Evolutionary conservation across 805 yeast species (phyloP).

Genomic region (Starmerella bombicola): DNA sequence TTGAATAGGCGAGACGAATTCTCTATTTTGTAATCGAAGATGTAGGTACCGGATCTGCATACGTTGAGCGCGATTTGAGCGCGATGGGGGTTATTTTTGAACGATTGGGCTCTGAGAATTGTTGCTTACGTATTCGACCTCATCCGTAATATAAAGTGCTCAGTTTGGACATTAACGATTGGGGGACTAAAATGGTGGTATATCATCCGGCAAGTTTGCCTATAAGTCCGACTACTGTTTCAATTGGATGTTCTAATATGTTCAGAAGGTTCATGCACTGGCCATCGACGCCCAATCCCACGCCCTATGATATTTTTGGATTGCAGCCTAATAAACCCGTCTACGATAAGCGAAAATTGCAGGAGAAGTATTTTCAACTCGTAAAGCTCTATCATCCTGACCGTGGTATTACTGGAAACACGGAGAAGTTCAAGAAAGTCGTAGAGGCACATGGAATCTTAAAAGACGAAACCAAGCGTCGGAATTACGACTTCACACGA

Average conservation of each 20-base stretch:
- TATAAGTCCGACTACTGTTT: no score
- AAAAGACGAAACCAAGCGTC: constrained; percentile 34
- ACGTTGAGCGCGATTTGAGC: no score
- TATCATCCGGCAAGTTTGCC: no score
- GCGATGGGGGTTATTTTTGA: no score
- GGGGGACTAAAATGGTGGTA: no score
- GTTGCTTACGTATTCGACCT: no score
- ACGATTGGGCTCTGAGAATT: no score
- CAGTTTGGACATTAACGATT: no score
- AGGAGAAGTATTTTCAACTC: constrained; percentile 41
- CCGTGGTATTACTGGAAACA: constrained; percentile 22
- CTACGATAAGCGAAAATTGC: constrained; percentile 34
- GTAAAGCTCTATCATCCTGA: constrained; percentile 84
- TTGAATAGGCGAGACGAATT: no score
- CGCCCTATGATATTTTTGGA: constrained; percentile 61
- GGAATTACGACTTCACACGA: constrained; percentile 12
- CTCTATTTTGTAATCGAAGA: no score
- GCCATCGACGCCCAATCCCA: constrained; percentile 47
- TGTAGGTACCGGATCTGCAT: no score
- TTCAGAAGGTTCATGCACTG: constrained; percentile 29
- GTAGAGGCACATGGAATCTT: constrained; percentile 50
- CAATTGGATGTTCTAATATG: neutral
- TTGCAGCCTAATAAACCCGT: constrained; percentile 25
- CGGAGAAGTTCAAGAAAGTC: constrained; percentile 43
- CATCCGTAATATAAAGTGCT: no score